phyloP scores from a whole-genome alignment of 192 early-diverging fungal genomes.

The Podila horticola region DNA sequence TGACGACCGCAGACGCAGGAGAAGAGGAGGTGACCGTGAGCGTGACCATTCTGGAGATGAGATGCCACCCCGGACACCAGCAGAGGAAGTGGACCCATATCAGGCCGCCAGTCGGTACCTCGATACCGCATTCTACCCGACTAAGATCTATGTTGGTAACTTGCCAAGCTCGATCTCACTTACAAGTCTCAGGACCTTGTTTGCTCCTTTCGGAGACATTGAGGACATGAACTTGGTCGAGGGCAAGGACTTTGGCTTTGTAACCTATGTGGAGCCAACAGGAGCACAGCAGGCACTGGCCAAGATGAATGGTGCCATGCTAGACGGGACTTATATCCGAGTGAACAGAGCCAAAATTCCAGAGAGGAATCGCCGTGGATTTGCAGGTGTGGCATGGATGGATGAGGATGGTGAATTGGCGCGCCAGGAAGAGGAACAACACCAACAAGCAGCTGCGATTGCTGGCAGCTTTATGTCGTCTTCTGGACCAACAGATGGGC shows the following conservation, averaged over 20 bases:
- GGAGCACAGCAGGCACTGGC: constrained; percentile 54
- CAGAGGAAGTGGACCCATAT: constrained; percentile 46
- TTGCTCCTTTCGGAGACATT: constrained; percentile 57
- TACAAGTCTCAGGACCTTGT: constrained; percentile 39
- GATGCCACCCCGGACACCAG: constrained; percentile 7
- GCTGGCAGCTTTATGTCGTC: constrained; percentile 18
- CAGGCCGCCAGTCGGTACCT: constrained; percentile 58
- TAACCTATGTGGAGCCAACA: constrained; percentile 56
- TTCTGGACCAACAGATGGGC: not conserved
- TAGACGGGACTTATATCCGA: constrained; percentile 41
- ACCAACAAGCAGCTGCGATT: constrained; percentile 51
- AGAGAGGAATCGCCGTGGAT: constrained; percentile 61
- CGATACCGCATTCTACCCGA: constrained; percentile 62
- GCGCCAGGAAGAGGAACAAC: constrained; percentile 45
- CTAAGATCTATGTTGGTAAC: constrained; percentile 63
- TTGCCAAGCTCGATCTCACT: constrained; percentile 40
- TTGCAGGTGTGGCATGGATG: constrained; percentile 64
- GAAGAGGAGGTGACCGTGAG: constrained; percentile 25
- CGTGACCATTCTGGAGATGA: constrained; percentile 31
- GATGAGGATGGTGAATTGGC: constrained; percentile 57
- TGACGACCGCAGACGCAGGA: constrained; percentile 28
- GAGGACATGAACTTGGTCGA: constrained; percentile 60
- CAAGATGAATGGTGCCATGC: constrained; percentile 55
- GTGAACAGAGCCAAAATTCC: constrained; percentile 66
- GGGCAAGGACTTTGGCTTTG: constrained; percentile 63